Evolutionary conservation across 2,329 filamentous ascomycete species (phyloP), one percentile per base, ranked within the genome.

Genomic region (Penicillium corylophilum): DNA sequence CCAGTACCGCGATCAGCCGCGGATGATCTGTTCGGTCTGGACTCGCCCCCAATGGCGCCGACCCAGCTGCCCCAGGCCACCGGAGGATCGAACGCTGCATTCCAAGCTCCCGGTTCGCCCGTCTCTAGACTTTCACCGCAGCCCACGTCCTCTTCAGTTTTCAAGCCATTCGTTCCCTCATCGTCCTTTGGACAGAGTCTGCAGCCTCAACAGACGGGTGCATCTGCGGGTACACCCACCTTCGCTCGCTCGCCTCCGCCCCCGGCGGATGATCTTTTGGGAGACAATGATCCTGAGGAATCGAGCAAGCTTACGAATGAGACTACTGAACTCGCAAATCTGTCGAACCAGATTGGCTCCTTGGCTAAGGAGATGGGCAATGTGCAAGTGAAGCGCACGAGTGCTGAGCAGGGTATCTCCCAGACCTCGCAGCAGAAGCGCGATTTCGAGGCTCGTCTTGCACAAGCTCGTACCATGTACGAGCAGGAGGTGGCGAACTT

Each of bases 341-440:
- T 99, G 62, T 96, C 93, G 1, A 97, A 95, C 70, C 94, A 97
- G 71, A 90, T 99, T 58, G 87, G 90, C 28, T 93, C 89, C 2
- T 75, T 99, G 49, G 88, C 92, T 0, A 95, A 87, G 66, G 91
- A 99, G 74, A 96, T 95, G 85, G 90, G 96, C 68, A 90, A 93
- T 61, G 88, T 96, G 1, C 90, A 95, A 69, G 84, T 81, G 29
- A 93, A 96, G 73, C 87, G 91, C 57, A 82, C 78, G 5, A 83
- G 84, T 2, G 88, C 88, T 0, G 91, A 96, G 71, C 87, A 87
- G 58, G 90, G 96, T 53, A 76, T 97, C 46, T 88, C 82, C 55
- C 89, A 92, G 65, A 86, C 89, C 28, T 89, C 82, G 46, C 84
- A 86, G 12, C 92, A 97, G 71, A 97, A 96, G 77, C 87, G 88